Conservation (phyloP, 2,329 filamentous ascomycete genomes). For the Ophiostoma ips region DNA sequence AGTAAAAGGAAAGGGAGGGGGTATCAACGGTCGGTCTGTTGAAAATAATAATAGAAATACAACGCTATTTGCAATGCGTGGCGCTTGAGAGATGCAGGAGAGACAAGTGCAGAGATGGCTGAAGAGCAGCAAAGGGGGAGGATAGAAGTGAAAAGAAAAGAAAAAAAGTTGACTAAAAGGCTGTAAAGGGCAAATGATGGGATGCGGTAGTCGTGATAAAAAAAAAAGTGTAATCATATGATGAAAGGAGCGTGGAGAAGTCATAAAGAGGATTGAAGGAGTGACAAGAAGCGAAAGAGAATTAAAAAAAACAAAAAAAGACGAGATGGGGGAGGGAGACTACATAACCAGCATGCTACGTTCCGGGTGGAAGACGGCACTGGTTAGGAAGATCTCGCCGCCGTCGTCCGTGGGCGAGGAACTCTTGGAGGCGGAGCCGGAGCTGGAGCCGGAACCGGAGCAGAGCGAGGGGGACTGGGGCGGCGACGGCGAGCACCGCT, state of each 20-base stretch:
- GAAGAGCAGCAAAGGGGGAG: not conserved
- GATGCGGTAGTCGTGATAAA: not conserved
- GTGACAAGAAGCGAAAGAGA: not conserved
- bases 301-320: not conserved
- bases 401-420: slow-evolving; percentile 5
- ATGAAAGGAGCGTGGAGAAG: slow-evolving; percentile 4
- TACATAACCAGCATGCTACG: slow-evolving; percentile 9
- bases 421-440: slow-evolving; percentile 6
- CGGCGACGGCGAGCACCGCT: slow-evolving; percentile 16
- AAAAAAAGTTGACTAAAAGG: not conserved
- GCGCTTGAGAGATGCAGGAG: not conserved
- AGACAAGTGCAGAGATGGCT: not conserved
- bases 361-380: slow-evolving; percentile 34
- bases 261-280: not conserved
- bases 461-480: slow-evolving; percentile 22
- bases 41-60: not conserved
- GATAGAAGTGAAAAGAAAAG: not conserved
- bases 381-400: slow-evolving; percentile 31
- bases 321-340: not conserved
- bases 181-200: not conserved
- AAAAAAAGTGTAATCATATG: not conserved
- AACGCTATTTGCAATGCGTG: not conserved
- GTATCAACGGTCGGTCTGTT: slow-evolving; percentile 4
- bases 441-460: not conserved
- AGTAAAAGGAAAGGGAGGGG: not conserved